These are phyloP conservation scores for Sugiyamaella castrensis DNA, from an alignment of 1,139 yeast species.

Conservation along the genomic window DNA sequence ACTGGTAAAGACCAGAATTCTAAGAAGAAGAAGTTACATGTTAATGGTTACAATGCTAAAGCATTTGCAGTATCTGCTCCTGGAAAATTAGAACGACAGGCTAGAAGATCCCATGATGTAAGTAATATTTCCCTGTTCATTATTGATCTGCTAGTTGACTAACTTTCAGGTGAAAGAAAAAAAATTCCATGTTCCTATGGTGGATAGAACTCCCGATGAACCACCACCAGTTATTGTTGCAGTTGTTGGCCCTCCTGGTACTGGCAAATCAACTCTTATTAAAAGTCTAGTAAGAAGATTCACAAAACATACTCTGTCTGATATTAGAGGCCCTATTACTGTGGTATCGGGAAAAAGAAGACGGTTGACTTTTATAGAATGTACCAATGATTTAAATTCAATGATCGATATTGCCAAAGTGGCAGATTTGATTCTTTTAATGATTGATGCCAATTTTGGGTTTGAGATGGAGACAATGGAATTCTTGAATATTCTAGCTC, in stretches of 20 bases:
- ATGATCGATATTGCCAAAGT: slow-evolving; percentile 96
- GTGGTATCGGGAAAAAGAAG: slow-evolving; percentile 96
- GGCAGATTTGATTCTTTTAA: slow-evolving; percentile 83
- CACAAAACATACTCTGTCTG: slow-evolving; percentile 82
- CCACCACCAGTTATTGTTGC: slow-evolving; percentile 97
- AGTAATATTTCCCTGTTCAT: too few species aligned
- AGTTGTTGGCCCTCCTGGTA: slow-evolving; percentile 98
- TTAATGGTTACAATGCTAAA: slow-evolving; percentile 88
- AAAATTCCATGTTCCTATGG: slow-evolving; percentile 94
- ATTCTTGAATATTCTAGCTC: slow-evolving; percentile 90
- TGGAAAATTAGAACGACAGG: slow-evolving; percentile 79
- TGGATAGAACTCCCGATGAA: slow-evolving; percentile 95
- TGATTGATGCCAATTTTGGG: slow-evolving; percentile 97
- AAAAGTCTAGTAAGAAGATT: slow-evolving; percentile 83
- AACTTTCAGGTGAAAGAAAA: slow-evolving; percentile 60
- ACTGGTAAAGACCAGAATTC: slow-evolving; percentile 51
- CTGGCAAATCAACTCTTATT: slow-evolving; percentile 93
- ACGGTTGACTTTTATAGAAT: slow-evolving; percentile 89
- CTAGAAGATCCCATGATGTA: slow-evolving; percentile 79
- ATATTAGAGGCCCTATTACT: slow-evolving; percentile 93
- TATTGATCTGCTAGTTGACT: too few species aligned
- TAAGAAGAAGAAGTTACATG: slow-evolving; percentile 83
- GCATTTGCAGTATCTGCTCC: slow-evolving; percentile 96
- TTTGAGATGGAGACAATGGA: slow-evolving; percentile 99
- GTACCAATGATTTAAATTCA: slow-evolving; percentile 86